A percentile compares a stretch with the other conserved stretches of the same genome.
These are phyloP conservation scores for Fistulifera solaris DNA, from an alignment of 108 stramenopile genomes.

Conservation along the genomic window DNA sequence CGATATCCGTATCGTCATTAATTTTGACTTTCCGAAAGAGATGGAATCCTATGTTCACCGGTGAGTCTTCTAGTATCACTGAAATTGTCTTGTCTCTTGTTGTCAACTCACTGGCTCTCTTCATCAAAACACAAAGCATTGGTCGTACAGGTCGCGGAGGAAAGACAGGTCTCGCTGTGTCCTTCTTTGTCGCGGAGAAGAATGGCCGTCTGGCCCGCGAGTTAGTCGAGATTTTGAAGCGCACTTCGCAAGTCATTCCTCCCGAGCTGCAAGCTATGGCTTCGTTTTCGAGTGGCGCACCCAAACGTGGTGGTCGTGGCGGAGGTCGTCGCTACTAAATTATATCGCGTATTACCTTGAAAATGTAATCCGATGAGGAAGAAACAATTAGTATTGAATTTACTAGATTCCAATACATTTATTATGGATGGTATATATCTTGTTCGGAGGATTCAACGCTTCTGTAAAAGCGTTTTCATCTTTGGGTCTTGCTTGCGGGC, in stretches of 20 bases:
- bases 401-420: background rate
- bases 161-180: constrained; percentile 91
- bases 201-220: constrained; percentile 83
- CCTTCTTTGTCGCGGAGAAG: constrained; percentile 91
- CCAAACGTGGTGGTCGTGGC: constrained; percentile 45
- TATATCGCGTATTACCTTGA: background rate
- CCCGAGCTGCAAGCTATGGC: constrained; percentile 44
- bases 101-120: constrained; percentile 56
- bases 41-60: constrained; percentile 74
- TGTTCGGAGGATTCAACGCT: background rate
- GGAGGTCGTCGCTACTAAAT: constrained; percentile 20
- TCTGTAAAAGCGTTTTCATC: no score
- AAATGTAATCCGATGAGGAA: background rate
- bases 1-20: constrained; percentile 92
- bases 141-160: constrained; percentile 99
- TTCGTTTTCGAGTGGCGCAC: constrained; percentile 23
- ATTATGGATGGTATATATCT: background rate
- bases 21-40: constrained; percentile 87
- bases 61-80: background rate
- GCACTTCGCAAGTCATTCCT: constrained; percentile 65
- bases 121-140: constrained; percentile 76
- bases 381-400: background rate
- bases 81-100: background rate
- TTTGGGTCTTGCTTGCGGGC: background rate
- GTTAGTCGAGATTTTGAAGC: constrained; percentile 69